A percentile compares a stretch with the other conserved stretches of the same genome.
Evolutionary conservation across 305 asterid genomes (phyloP).

Genomic region (Solanum hybrid): DNA sequence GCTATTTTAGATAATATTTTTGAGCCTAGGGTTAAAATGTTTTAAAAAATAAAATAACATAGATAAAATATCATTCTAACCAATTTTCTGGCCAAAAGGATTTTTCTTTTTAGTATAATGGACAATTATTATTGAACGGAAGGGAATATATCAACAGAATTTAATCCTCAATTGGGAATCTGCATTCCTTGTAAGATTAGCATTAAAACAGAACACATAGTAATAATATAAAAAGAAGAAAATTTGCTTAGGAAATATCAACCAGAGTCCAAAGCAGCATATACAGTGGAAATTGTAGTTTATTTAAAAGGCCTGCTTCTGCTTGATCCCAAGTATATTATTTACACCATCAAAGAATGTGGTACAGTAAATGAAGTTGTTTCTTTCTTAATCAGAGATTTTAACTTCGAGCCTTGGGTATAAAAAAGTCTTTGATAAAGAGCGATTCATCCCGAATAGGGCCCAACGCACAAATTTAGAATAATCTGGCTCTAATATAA

Average conservation of each 20-base stretch:
- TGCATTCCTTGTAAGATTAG: neutral
- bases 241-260: neutral
- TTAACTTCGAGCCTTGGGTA: no score
- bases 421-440: no score
- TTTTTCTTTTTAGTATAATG: no score
- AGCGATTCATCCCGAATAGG: neutral
- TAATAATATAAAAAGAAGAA: neutral
- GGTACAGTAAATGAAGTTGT: no score
- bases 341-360: neutral
- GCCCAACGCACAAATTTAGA: fast-evolving
- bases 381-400: no score
- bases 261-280: neutral
- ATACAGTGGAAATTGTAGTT: neutral
- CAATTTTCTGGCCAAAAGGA: no score
- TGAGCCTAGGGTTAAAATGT: no score
- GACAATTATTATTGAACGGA: neutral
- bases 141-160: neutral
- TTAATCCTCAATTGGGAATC: neutral
- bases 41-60: no score
- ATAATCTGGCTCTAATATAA: no score
- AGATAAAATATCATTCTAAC: no score
- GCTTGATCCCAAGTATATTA: neutral
- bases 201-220: neutral
- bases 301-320: neutral
- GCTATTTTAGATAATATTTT: no score